Percentiles rank a stretch among this genome's conserved stretches.
phyloP scores from a whole-genome alignment of 2,329 filamentous ascomycete genomes.

The Fusarium anthophilum region DNA sequence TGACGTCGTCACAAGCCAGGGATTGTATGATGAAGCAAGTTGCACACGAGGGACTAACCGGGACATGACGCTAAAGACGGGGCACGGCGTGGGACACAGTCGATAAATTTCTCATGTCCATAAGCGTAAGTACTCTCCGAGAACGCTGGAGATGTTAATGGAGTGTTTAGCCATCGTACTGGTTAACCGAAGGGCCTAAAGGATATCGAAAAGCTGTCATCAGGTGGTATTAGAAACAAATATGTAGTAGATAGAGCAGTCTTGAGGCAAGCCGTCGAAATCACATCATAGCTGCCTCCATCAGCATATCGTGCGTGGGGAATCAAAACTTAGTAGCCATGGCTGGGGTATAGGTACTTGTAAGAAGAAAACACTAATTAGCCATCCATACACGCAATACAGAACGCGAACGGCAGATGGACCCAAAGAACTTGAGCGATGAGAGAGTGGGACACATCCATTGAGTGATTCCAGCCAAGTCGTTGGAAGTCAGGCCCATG shows the following conservation, averaged over 20 bases:
- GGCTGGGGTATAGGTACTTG: background rate
- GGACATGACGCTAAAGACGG: conserved; percentile 23
- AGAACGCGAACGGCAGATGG: conserved; percentile 10
- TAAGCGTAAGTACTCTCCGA: background rate
- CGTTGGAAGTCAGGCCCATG: background rate
- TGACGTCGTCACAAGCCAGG: conserved; percentile 27
- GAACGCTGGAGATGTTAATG: background rate
- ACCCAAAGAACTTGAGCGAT: background rate
- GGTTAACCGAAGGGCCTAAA: background rate
- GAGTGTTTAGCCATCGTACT: background rate
- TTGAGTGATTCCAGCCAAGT: conserved; percentile 2
- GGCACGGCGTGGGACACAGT: conserved; percentile 8
- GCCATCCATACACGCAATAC: background rate
- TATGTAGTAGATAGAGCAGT: background rate
- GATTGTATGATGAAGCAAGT: conserved; percentile 10
- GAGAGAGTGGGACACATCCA: conserved; percentile 21
- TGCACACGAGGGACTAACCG: conserved; percentile 38
- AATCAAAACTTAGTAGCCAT: background rate
- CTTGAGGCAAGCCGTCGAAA: background rate
- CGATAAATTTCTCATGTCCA: conserved; percentile 26
- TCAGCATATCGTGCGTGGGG: background rate
- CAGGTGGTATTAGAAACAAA: background rate
- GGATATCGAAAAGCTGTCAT: background rate
- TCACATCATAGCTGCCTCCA: background rate
- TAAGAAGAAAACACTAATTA: background rate